Evolutionary conservation across 208 protist species (phyloP).

Genomic region (Crithidia thermophila): DNA sequence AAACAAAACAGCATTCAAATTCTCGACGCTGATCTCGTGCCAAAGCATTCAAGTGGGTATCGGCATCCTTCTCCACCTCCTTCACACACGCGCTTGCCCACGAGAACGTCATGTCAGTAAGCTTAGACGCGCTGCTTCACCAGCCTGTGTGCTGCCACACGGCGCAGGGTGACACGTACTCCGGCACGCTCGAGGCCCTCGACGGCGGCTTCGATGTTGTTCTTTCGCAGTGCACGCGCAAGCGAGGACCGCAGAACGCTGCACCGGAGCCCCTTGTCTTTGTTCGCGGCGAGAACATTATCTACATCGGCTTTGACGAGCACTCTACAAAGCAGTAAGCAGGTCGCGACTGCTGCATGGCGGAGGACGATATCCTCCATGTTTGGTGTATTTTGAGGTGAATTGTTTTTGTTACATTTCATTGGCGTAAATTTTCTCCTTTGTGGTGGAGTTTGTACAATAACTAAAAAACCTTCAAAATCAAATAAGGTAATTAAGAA

Average conservation of each 20-base stretch:
- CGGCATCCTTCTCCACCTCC: no score
- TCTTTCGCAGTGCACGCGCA: constrained; percentile 34
- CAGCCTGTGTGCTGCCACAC: constrained; percentile 62
- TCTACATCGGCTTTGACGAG: constrained; percentile 75
- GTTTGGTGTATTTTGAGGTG: no score
- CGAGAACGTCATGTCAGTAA: constrained; percentile 46
- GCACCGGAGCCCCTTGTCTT: constrained; percentile 39
- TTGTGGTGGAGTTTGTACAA: no score
- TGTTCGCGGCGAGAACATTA: constrained; percentile 75
- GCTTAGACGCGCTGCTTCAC: constrained; percentile 53
- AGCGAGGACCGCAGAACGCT: background rate
- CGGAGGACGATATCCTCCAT: no score
- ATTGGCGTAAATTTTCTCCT: no score
- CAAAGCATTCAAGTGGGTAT: no score
- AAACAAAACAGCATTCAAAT: no score
- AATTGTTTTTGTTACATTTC: no score
- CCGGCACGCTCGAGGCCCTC: constrained; percentile 52
- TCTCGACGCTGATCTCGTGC: constrained; percentile 9
- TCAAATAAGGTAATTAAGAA: no score
- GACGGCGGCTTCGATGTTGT: constrained; percentile 76
- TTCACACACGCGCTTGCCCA: background rate
- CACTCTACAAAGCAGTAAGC: no score
- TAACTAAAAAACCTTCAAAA: no score
- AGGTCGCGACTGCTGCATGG: no score
- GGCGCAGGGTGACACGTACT: constrained; percentile 54